Base-by-base conservation (phyloP, 2,329 filamentous ascomycete species). In the Stemphylium vesicarium region DNA sequence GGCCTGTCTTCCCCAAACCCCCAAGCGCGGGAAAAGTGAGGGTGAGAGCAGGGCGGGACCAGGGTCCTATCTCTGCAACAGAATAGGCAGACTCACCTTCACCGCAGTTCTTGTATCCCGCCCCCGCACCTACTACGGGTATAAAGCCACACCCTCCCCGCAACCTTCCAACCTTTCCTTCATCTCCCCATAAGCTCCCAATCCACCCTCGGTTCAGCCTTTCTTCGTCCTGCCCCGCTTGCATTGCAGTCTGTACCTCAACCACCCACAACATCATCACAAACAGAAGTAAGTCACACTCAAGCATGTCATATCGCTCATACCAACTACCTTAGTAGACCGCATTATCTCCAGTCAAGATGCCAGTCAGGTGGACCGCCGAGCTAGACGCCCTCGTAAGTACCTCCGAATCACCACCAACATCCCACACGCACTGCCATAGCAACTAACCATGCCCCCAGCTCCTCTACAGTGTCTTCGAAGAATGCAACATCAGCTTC, bases 341-440 rank as follows among this genome's bases (percentile, higher is more conserved):
- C n/a, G 2, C 22, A 24, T 11, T 12, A 15, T 32, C 22, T 1
- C 2, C 6, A 48, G 22, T 38, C 56, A 63, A 40, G 12, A 68
- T 53, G 50, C 29, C 62, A 52, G 56, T 66, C 13, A 47, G 62
- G 4, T 71, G 68, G 68, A 66, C 49, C 2, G 33, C 59, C 1
- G 65, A 68, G 12, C 57, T 64, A 12, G 66, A 71, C 11, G 48
- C 57, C 6, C 50, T 59, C 6, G 68, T 70, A 52, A 38, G 62
- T 60, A 15, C 12, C 38, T 4, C 37, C 24, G 7, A 8, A 2
- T 4, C 10, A 2, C 36, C 9, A 2, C 26, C 29, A 29, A 12
- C 20, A 11, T 4, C 9, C 1, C 20, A 13, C 15, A 1, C 3
- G 9, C 10, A 3, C 4, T 8, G n/a, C 9, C 13, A 7, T 29